Base-by-base conservation (phyloP, 139 green algal genomes). In the Chlamydomonas eustigma region DNA sequence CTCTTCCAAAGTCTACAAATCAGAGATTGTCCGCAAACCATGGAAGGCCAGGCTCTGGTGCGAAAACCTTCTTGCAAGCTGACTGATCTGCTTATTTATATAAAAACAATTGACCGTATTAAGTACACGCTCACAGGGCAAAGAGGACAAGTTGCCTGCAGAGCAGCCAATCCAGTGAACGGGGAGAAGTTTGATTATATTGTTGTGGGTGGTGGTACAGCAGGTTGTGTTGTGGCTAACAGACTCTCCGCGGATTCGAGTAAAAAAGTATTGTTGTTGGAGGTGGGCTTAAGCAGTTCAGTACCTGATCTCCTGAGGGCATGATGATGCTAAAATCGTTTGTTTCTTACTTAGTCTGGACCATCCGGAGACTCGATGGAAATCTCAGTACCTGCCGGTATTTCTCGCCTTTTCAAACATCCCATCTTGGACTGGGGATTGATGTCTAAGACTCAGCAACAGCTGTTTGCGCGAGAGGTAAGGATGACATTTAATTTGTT, bases 201-300 rank as follows among this genome's bases (percentile, higher is more conserved):
- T 33, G 85, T 98, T 39, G 92, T 98, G 0, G 94, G 94, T 4
- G 94, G 94, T 33, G 94, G 94, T 28, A 86, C 92, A 22, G 91
- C 94, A 24, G 92, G 91, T 1, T 97, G 92, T 77, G 85, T 97
- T 25, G 83, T 98, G 36, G 94, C 93, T 6, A 95, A 96, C 80
- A 79, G 90, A n/a, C 87, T 97, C 33, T 89, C 88, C 6, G 90
- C 84, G 4, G 88, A 94, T 71, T 83, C 80, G 35, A 81, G n/a
- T 71, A 95, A 96, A 78, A 85, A 79, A 1, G 90, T 97, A 34
- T 83, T 97, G 3, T 39, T 97, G 28, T 78, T 97, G 3, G 93
- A 97, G 86, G 92, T 81, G 72, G 37, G 82, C n/a, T n/a, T n/a
- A n/a, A n/a, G n/a, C n/a, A n/a, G n/a, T n/a, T n/a, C n/a, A n/a